These are phyloP conservation scores for Lepidium aucheri DNA, from an alignment of 345 rosid species.

Conservation along the genomic window DNA sequence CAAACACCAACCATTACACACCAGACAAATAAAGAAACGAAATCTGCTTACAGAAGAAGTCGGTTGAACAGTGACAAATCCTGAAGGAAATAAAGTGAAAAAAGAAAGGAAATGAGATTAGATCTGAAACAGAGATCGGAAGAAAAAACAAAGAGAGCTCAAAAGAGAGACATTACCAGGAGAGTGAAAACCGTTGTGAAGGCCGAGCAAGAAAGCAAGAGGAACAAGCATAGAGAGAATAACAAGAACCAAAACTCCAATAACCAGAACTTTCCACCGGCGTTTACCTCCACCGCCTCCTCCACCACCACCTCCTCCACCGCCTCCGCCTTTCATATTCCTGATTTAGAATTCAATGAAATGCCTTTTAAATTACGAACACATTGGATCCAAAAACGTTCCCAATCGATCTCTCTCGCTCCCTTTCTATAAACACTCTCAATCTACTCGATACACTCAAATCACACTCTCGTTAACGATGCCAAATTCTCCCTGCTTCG, in stretches of 20 bases:
- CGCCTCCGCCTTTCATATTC: slow-evolving; percentile 26
- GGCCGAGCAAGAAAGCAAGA: slow-evolving; percentile 79
- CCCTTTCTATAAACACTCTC: background rate
- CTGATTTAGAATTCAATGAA: slow-evolving; percentile 10
- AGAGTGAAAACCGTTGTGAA: slow-evolving; percentile 76
- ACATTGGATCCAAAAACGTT: slow-evolving; percentile 22
- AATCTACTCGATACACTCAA: slow-evolving; percentile 8
- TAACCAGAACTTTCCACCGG: slow-evolving; percentile 65
- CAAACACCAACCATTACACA: background rate
- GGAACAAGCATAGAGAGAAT: slow-evolving; percentile 93
- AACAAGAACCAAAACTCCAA: slow-evolving; percentile 76
- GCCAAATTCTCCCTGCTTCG: background rate
- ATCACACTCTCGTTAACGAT: slow-evolving; percentile 8
- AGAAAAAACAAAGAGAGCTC: background rate
- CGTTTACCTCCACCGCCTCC: slow-evolving; percentile 45
- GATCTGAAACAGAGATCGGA: slow-evolving; percentile 27
- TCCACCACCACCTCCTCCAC: slow-evolving; percentile 25
- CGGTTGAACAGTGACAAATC: slow-evolving; percentile 40
- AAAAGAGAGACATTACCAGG: slow-evolving; percentile 21
- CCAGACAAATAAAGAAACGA: background rate
- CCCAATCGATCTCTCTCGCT: background rate
- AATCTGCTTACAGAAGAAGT: slow-evolving; percentile 47
- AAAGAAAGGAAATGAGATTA: slow-evolving; percentile 2
- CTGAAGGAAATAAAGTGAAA: slow-evolving; percentile 30
- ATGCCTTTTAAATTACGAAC: slow-evolving; percentile 2